Conservation (phyloP, 352 stramenopile genomes). For the Phytopythium cucurbitacearum region DNA sequence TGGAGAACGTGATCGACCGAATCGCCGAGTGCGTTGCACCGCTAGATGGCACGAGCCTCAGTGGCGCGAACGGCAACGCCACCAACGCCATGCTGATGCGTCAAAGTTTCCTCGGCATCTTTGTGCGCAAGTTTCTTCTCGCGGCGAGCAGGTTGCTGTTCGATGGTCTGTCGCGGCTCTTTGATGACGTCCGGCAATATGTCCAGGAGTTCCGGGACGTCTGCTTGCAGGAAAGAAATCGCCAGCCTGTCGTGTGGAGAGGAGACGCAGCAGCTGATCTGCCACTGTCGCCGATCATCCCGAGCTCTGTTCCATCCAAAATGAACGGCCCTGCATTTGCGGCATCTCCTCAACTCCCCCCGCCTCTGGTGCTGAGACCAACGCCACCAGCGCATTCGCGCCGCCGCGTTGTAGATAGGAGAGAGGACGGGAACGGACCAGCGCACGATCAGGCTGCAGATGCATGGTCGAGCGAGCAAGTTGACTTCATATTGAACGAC, state of each 20-base stretch:
- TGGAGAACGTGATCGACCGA: slow-evolving; percentile 61
- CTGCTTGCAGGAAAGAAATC: slow-evolving; percentile 12
- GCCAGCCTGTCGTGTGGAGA: slow-evolving; percentile 12
- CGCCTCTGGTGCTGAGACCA: too few species aligned
- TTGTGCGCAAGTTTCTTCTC: slow-evolving; percentile 67
- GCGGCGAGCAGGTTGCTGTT: slow-evolving; percentile 55
- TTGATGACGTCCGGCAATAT: slow-evolving; percentile 58
- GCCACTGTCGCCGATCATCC: slow-evolving; percentile 27
- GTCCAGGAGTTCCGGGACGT: slow-evolving; percentile 37
- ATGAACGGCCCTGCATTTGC: neutral
- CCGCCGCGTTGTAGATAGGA: too few species aligned
- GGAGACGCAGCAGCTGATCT: slow-evolving; percentile 22
- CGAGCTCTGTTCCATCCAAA: neutral
- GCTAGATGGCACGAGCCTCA: slow-evolving; percentile 13
- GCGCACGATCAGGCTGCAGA: slow-evolving; percentile 1
- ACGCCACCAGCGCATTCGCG: too few species aligned
- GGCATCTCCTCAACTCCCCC: too few species aligned
- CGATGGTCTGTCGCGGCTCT: slow-evolving; percentile 63
- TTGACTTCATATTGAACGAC: slow-evolving; percentile 56
- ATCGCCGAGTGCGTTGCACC: slow-evolving; percentile 58
- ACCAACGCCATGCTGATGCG: slow-evolving; percentile 44
- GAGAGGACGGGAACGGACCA: too few species aligned
- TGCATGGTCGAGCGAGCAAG: slow-evolving; percentile 52
- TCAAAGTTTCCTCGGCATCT: slow-evolving; percentile 58
- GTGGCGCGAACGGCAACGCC: slow-evolving; percentile 25